Percentiles rank a stretch among this genome's conserved stretches.
These are phyloP conservation scores for Xylaria sp. DNA, from an alignment of 2,329 filamentous ascomycete genomes.

Conservation along the genomic window DNA sequence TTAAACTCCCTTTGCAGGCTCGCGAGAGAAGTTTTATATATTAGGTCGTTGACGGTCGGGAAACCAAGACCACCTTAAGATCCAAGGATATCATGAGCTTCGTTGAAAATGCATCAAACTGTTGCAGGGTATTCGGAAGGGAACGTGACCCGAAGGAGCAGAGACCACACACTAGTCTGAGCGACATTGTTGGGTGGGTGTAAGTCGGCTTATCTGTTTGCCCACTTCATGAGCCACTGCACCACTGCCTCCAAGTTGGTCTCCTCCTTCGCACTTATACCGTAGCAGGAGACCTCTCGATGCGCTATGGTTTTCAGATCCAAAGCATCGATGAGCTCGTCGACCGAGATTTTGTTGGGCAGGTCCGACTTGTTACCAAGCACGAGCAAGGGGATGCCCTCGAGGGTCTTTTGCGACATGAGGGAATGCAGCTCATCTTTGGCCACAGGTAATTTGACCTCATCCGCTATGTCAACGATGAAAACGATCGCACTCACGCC, in stretches of 20 bases:
- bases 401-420: conserved; percentile 83
- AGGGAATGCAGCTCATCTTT: conserved; percentile 92
- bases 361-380: conserved; percentile 98
- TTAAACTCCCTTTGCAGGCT: conserved; percentile 42
- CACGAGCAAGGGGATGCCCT: conserved; percentile 91
- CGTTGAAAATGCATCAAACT: conserved; percentile 47
- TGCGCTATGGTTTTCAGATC: conserved; percentile 89
- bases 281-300: conserved; percentile 97
- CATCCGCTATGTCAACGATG: conserved; percentile 96
- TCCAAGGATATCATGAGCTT: conserved; percentile 50
- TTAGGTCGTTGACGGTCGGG: conserved; percentile 49
- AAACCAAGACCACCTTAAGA: conserved; percentile 46
- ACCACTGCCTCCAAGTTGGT: conserved; percentile 97
- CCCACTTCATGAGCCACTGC: conserved; percentile 93
- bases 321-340: conserved; percentile 93
- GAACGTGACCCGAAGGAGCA: conserved; percentile 15
- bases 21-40: conserved; percentile 51
- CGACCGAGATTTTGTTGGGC: conserved; percentile 87
- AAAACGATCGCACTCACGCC: conserved; percentile 98
- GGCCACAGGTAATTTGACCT: conserved; percentile 80
- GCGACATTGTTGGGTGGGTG: conserved; percentile 20
- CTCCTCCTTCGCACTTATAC: conserved; percentile 98
- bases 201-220: conserved; percentile 69
- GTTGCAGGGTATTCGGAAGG: conserved; percentile 39
- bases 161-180: conserved; percentile 5